Percentiles rank a stretch among this genome's conserved stretches.
Conservation (phyloP, 768 basidiomycete genomes). For the Cystofilobasidium bisporidii region DNA sequence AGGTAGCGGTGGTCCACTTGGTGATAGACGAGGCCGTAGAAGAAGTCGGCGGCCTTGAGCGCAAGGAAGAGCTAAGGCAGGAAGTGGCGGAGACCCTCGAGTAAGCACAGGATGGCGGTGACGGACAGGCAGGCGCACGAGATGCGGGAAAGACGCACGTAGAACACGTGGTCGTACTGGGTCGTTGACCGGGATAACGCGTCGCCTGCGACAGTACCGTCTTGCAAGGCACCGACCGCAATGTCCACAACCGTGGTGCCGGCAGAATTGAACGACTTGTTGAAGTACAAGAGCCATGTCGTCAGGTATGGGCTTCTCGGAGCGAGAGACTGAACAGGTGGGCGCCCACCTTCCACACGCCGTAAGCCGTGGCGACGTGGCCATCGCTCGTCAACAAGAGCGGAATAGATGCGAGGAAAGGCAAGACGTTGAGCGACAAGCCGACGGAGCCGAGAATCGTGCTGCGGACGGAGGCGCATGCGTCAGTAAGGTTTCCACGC, state of each 20-base stretch:
- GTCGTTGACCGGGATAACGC: no score
- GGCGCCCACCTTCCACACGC: no score
- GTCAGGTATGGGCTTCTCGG: no score
- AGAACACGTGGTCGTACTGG: background rate
- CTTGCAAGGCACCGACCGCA: constrained; percentile 20
- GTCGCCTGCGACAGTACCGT: no score
- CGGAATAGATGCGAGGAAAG: constrained; percentile 37
- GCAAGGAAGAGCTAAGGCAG: no score
- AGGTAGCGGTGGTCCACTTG: constrained; percentile 6
- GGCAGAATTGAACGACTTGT: constrained; percentile 9
- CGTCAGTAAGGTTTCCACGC: no score
- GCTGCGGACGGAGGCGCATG: background rate
- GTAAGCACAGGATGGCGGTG: no score
- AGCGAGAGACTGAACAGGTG: no score
- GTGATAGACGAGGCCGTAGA: background rate
- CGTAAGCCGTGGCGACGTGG: constrained; percentile 8
- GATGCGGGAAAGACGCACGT: background rate
- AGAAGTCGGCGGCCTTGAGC: constrained; percentile 9
- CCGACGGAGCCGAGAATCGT: constrained; percentile 36
- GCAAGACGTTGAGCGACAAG: constrained; percentile 34
- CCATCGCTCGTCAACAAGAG: constrained; percentile 9
- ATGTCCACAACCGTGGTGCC: constrained; percentile 14
- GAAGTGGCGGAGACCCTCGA: constrained; percentile 8
- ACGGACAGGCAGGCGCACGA: no score
- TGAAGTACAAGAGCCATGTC: no score